Base-by-base conservation (phyloP, 2,329 filamentous ascomycete species). In the Fusarium papillatum region DNA sequence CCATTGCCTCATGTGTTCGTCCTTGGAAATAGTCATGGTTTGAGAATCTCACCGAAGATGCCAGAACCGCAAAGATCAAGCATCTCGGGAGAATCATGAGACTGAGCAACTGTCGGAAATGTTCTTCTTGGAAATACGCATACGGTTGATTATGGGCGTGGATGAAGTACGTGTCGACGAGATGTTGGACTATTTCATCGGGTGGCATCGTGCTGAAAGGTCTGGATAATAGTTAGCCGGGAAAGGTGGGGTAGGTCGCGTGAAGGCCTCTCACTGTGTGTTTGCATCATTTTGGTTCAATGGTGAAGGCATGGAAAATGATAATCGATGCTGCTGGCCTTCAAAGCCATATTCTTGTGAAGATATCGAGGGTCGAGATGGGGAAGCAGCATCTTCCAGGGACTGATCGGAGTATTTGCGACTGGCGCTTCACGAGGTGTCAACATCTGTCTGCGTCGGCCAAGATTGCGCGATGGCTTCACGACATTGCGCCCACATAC, bases 61-160 rank as follows among this genome's bases (percentile, higher is more conserved):
- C 64, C 5, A 59, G 26, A 11, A 66, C 64, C 14, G 64, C 53
- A 57, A 66, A 60, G 24, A 66, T 60, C 2, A 66, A n/a, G 41
- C 46, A 50, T 46, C 39, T 46, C 2, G 64, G 50, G 17, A 66
- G 24, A 2, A 66, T 26, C 48, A 31, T 36, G 38, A 50, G n/a
- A 19, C 29, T 6, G 10, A 66, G 50, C n/a, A 46, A 16, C 19
- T 60, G 64, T 24, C 64, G n/a, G 36, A 66, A 66, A 17, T 43
- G 26, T 1, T 57, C 48, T 46, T 66, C 64, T 41, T 66, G 48
- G 38, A 66, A 66, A 38, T 59, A 66, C 4, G 64, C 41, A 24
- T 66, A 66, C 3, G 64, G 64, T 39, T 66, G 64, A 17, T 66
- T 66, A 13, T 66, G 64, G 22, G 39, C 41, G 64, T 66, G 46